Evolutionary conservation across 1,284 basidiomycete genomes (phyloP), one percentile per base, ranked within the genome.

Genomic region (Trichosporon sp.): DNA sequence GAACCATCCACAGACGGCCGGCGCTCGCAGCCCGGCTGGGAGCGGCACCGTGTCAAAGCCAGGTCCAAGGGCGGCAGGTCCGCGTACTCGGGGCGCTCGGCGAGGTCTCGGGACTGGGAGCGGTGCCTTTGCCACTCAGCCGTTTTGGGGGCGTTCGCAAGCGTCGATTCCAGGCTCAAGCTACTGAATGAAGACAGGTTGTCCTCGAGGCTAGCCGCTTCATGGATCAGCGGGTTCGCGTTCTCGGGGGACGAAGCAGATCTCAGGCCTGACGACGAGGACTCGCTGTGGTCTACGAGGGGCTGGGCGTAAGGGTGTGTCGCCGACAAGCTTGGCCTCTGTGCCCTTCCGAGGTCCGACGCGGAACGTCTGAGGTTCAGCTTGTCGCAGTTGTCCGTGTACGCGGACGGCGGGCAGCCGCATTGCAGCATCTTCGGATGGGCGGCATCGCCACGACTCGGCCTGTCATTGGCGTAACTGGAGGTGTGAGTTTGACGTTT

Each of bases 41-140:
- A 65, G 32, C 11, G 34, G 31, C 12, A 68, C 53, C 11, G 35
- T 15, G 64, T 65, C 23, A 65, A 56, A 3, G 67, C n/a, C 29
- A 65, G 38, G 23, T 42, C 27, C 21, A 60, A n/a, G 35, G 44
- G 13, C 15, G 31, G 34, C 56, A 25, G 32, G 35, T 13, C 51
- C 53, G 53, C 53, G 2, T 13, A 34, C 21, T 11, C 27, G 34
- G 3, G 56, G 23, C 7, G 53, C 35, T 18, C 11, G 18, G 12
- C 38, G 4, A 3, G 38, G 38, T 42, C 38, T 18, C 18, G 15
- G 18, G 38, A 42, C 15, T 42, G 38, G 38, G 38, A 42, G n/a
- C 38, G 38, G 38, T 42, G 38, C 38, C 38, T 42, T 42, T 18
- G 38, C 38, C 38, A 42, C 38, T 12, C 15, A 18, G 15, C 38